Base-by-base conservation (phyloP, 768 basidiomycete species). In the Mrakia hoshinonis region DNA sequence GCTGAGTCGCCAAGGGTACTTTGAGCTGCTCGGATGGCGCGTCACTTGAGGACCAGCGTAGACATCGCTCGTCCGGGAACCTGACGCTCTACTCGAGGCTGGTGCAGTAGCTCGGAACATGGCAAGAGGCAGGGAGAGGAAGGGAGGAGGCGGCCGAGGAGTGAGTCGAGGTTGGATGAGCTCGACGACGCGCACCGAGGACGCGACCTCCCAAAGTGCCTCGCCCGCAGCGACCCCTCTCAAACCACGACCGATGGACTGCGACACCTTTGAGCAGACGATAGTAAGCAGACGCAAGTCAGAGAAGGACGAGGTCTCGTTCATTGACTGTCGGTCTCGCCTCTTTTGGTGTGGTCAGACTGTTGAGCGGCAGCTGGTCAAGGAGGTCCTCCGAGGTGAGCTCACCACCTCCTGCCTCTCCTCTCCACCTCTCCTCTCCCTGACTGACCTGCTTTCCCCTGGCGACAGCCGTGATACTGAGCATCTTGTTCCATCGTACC, bases 1-100 rank as follows among this genome's bases (percentile, higher is more conserved):
- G 82, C 89, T 94, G 34, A 81, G 73, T 26, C 80, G 67, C 60
- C 76, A 77, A 4, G 79, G 79, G 52, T 74, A 80, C 39, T 76
- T 64, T 20, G 46, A 43, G 24, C 24, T 43, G 29, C 22, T 24
- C 29, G 39, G 34, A 47, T 55, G 43, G 29, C 58, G 20, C 10
- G n/a, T 18, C 31, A 67, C 70, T 38, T 72, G 60, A 47, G 55
- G 58, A 6, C 54, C 29, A 34, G 48, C 26, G 0, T 29, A 20
- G n/a, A 18, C 46, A 31, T 62, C 58, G n/a, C 26, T 38, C 18
- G 26, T 3, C 11, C 58, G 20, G 6, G 43, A 61, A 20, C 55
- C n/a, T 61, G 54, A 58, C 6, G 67, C 18, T 39, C n/a, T 36
- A 58, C 22, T 39, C 3, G 64, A 48, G 0, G 48, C 64, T 4